Evolutionary conservation across 306 rosid genomes (phyloP), one percentile per base, ranked within the genome.

Genomic region (Cotoneaster glaucophyllus): DNA sequence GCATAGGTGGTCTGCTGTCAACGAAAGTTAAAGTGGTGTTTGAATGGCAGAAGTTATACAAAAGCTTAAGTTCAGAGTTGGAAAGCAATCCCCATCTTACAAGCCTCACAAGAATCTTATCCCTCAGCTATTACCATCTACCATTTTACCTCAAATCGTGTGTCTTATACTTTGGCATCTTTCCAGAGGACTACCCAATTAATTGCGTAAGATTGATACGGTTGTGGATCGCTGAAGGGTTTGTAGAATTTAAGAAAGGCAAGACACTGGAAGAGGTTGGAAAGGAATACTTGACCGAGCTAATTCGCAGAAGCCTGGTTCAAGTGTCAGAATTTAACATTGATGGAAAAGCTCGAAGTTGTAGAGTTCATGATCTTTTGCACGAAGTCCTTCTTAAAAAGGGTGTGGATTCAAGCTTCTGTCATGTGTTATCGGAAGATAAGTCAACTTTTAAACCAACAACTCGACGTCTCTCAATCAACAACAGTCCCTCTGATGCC

Each of bases 121-220:
- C 54, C 11, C 19, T 59, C 6, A 45, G 78, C 63, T 81, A 64
- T 44, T 31, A 81, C 32, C 64, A 81, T 19, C 31, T 76, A 45
- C 84, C 84, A 3, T 66, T 64, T 9, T 31, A 81, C 52, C 77
- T 81, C 34, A 81, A 81, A 24, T 76, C 63, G 0, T 81, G 84
- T 41, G 41, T 63, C 62, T 34, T 69, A n/a, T 75, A 81, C 29
- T 64, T 76, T n/a, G 79, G 84, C 9, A 18, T 75, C 5, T 81
- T 76, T 56, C 78, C 80, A 0, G 73, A 76, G 25, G 69, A 63
- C 21, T 31, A 10, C 41, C 12, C 45, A 0, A 62, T 80, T 13
- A 70, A 13, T 12, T 29, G 61, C 1, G 21, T 11, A 52, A 44
- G 71, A 56, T 5, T 70, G 15, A 18, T 54, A 13, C 45, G 81